Evolutionary conservation across 1,284 basidiomycete species (phyloP).

Genomic region (Leccinum holopus): DNA sequence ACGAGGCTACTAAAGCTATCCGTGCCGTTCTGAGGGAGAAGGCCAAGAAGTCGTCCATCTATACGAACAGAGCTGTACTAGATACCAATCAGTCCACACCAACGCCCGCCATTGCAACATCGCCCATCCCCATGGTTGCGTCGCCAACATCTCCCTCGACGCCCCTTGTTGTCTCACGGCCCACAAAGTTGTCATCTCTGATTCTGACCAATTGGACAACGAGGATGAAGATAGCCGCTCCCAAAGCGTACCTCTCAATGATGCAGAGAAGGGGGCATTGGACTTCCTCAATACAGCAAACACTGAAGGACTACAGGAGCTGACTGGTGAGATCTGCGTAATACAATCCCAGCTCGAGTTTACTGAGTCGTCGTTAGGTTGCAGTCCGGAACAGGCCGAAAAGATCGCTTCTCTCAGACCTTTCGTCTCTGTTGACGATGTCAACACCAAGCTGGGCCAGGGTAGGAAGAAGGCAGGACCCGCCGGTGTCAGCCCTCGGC

Average conservation of each 20-base stretch:
- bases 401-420: slow-evolving; percentile 82
- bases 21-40: slow-evolving; percentile 64
- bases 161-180: slow-evolving; percentile 41
- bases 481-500: slow-evolving; percentile 80
- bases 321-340: slow-evolving; percentile 68
- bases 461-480: slow-evolving; percentile 79
- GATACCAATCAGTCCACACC: slow-evolving; percentile 39
- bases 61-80: slow-evolving; percentile 58
- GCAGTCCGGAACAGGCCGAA: slow-evolving; percentile 78
- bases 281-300: slow-evolving; percentile 86
- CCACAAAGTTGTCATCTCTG: slow-evolving; percentile 62
- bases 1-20: slow-evolving; percentile 64
- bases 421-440: slow-evolving; percentile 75
- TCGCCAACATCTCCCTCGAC: slow-evolving; percentile 47
- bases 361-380: slow-evolving; percentile 54
- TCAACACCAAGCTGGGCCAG: slow-evolving; percentile 78
- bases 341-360: not conserved
- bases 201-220: slow-evolving; percentile 55
- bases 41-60: slow-evolving; percentile 75
- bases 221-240: slow-evolving; percentile 37
- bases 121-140: slow-evolving; percentile 27
- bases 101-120: slow-evolving; percentile 18
- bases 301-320: slow-evolving; percentile 76
- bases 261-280: slow-evolving; percentile 52
- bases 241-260: slow-evolving; percentile 21